phyloP scores from a whole-genome alignment of 2,329 filamentous ascomycete genomes.

The Xylaria sp. region DNA sequence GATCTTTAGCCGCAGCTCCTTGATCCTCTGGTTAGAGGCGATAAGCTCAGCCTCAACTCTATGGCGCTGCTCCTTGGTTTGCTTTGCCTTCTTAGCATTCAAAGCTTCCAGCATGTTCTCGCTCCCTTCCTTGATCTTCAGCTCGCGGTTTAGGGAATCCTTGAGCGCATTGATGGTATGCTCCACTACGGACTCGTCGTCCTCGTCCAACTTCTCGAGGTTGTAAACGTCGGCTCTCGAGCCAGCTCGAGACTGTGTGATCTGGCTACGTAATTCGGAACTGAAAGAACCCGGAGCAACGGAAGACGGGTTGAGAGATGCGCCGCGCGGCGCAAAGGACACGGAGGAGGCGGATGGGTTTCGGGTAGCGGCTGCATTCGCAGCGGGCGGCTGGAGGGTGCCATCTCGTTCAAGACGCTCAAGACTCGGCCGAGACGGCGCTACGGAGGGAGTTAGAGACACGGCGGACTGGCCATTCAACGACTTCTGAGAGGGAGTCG shows the following conservation, averaged over 20 bases:
- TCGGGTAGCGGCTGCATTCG: constrained; percentile 55
- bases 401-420: constrained; percentile 63
- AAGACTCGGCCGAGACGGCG: constrained; percentile 59
- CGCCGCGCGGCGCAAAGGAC: constrained; percentile 73
- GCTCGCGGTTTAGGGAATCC: constrained; percentile 91
- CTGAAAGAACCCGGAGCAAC: constrained; percentile 87
- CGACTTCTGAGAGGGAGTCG: constrained; percentile 66
- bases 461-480: constrained; percentile 57
- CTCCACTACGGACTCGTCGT: constrained; percentile 69
- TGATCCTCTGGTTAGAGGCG: constrained; percentile 81
- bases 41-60: constrained; percentile 89
- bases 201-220: constrained; percentile 72
- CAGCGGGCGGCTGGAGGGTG: constrained; percentile 59
- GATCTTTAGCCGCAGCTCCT: constrained; percentile 69
- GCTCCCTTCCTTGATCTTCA: constrained; percentile 97
- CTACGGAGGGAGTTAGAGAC: constrained; percentile 52
- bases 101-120: constrained; percentile 98
- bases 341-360: constrained; percentile 65
- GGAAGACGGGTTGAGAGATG: constrained; percentile 76
- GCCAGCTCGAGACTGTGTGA: constrained; percentile 72
- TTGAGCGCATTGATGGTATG: constrained; percentile 79
- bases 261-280: constrained; percentile 81
- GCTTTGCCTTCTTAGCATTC: constrained; percentile 94
- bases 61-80: constrained; percentile 85
- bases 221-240: constrained; percentile 64